Base-by-base conservation (phyloP, 176 grass and related monocot genomes). In the Alloteropsis semialata region DNA sequence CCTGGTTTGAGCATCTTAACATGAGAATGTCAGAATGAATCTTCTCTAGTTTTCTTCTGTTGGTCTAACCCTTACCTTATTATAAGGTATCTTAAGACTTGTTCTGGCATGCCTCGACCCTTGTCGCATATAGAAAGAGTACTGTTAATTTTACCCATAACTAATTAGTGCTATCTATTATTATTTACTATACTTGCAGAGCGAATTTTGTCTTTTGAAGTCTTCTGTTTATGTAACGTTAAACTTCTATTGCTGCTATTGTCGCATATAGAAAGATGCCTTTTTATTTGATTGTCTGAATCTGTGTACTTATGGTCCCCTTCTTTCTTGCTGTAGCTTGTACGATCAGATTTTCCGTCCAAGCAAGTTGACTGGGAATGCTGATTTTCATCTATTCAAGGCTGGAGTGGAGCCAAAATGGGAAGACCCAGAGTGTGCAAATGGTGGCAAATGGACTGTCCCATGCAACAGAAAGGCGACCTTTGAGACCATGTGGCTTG, bases 391-490 rank as follows among this genome's bases (percentile, higher is more conserved):
- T 80, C 83, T 92, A 64, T 99, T 96, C 67, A 99, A 96, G 87
- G 81, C 91, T 45, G 93, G 93, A 54, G 89, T 96, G 17, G 96
- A 99, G 69, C 96, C 96, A 57, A 99, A 93, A 78, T 99, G 97
- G 97, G 96, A 99, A 87, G 96, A 99, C 81, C 93, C 96, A 42
- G 93, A 99, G 85, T 99, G 96, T 39, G 93, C 96, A 66, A 96
- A 96, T 87, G 96, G 96, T 19, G 96, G 96, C 36, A 99, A 99
- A 65, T 99, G 96, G 96, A 93, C 93, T 85, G 79, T 96, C 74
- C 81, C 91, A 68, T 85, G 84, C 69, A 90, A 49, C 69, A 92
- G 91, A 74, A 99, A 99, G 79, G 1, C 85, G 39, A 88, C 81
- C 41, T 92, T 99, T 80, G 96, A 99, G 72, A 92, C 80, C 80